Evolutionary conservation across 257 asterid species (phyloP), one percentile per base, ranked within the genome.

Genomic region (Rehmannia glutinosa): DNA sequence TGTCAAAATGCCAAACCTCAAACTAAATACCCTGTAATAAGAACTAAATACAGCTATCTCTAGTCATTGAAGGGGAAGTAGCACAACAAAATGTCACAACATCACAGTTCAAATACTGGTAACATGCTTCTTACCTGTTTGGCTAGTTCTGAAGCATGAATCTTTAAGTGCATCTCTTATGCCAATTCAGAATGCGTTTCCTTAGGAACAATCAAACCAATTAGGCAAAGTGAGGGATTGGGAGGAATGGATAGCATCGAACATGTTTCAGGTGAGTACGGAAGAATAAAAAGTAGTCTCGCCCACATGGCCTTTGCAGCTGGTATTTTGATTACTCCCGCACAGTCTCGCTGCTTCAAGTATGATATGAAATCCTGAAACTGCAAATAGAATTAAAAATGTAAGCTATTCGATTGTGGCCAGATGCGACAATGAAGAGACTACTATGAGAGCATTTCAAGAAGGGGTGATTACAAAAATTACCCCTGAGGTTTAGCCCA

Each of bases 291-390:
- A 36, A 91, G 89, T 50, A 86, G 82, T 70, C 97, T 84, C 8
- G 97, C 77, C 97, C 97, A 84, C 80, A 88, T 73, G 45, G 87
- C 77, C 49, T 73, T 82, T 23, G 84, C 64, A 0, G 91, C 91
- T 20, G 96, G 96, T 73, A 92, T 75, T 80, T 87, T 92, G 80
- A 92, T 92, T 17, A 92, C 98, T 42, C 98, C 98, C 0, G 96
- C 98, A 76, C 98, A 89, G 32, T 92, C 96, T 82, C 98, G 82
- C 83, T 92, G 98, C 82, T 83, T 86, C 92, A 92, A 77, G 82
- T 92, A 92, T 6, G 87, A 64, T 41, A 83, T 66, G 69, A 92
- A 92, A 71, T 92, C 98, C 67, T 87, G 95, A 78, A 89, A 84
- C 97, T 92, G 95, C 77, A 77, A 47, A 46, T n/a, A n/a, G n/a